phyloP scores from a whole-genome alignment of 2,329 filamentous ascomycete species.

The Aspergillus candidus region DNA sequence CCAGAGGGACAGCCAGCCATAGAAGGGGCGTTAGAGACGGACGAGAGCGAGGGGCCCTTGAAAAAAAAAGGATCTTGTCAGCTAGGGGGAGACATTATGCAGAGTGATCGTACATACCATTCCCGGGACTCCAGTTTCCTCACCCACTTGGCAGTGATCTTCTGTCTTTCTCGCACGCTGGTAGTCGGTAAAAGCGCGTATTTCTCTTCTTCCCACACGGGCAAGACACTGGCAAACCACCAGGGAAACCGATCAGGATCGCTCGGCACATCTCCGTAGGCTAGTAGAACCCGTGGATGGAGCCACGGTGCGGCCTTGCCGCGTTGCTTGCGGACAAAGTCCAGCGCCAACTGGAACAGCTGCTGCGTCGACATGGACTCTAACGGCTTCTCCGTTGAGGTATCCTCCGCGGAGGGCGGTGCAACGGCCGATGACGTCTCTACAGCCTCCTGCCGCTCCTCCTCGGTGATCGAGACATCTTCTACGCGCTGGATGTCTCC shows the following conservation, averaged over 20 bases:
- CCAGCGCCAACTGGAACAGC: constrained; percentile 58
- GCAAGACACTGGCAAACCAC: constrained; percentile 82
- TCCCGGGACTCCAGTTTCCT: constrained; percentile 61
- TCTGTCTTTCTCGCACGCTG: constrained; percentile 73
- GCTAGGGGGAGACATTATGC: constrained; percentile 3
- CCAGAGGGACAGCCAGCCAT: constrained; percentile 40
- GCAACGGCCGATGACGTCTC: constrained; percentile 47
- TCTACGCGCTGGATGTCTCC: constrained; percentile 71
- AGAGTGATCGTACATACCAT: constrained; percentile 54
- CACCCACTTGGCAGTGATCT: constrained; percentile 77
- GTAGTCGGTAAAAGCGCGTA: constrained; percentile 67
- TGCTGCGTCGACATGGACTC: constrained; percentile 60
- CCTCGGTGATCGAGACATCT: constrained; percentile 74
- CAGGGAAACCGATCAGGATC: constrained; percentile 77
- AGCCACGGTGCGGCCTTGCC: constrained; percentile 67
- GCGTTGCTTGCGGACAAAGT: constrained; percentile 65
- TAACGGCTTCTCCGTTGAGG: constrained; percentile 24
- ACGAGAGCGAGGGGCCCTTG: constrained; percentile 26
- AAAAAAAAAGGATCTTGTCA: constrained; percentile 7
- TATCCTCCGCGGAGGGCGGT: constrained; percentile 15
- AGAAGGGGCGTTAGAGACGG: constrained; percentile 35
- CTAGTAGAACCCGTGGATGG: constrained; percentile 61
- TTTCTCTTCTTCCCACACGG: constrained; percentile 70
- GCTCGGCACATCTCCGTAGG: constrained; percentile 70
- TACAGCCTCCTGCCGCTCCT: constrained; percentile 66